A percentile compares a stretch with the other conserved stretches of the same genome.
These are phyloP conservation scores for Phytopythium montanum DNA, from an alignment of 352 stramenopile species.

Conservation along the genomic window DNA sequence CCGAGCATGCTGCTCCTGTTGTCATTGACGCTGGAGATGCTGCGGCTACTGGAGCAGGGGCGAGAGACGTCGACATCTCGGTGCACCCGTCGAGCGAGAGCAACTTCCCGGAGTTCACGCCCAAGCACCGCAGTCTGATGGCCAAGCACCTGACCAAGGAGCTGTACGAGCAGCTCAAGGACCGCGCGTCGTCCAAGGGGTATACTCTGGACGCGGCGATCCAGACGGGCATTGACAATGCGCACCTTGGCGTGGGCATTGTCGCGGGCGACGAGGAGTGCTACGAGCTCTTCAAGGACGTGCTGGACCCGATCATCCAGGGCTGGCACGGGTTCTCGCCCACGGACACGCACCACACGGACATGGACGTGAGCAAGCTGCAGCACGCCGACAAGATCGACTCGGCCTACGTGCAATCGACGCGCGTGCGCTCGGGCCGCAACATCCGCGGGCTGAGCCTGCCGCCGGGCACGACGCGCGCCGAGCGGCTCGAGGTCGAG, in stretches of 20 bases:
- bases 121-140: constrained; percentile 86
- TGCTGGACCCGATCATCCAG: constrained; percentile 85
- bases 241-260: constrained; percentile 77
- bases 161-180: constrained; percentile 83
- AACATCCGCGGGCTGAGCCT: constrained; percentile 89
- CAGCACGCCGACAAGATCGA: constrained; percentile 63
- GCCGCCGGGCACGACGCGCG: constrained; percentile 81
- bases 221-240: constrained; percentile 80
- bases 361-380: constrained; percentile 81
- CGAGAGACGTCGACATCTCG: constrained; percentile 36
- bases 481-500: constrained; percentile 83
- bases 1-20: constrained; percentile 39
- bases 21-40: constrained; percentile 55
- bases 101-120: constrained; percentile 76
- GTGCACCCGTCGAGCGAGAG: constrained; percentile 61
- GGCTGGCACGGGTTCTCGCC: constrained; percentile 85
- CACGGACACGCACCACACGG: constrained; percentile 70
- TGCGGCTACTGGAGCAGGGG: not conserved
- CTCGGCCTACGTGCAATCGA: constrained; percentile 88
- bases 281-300: constrained; percentile 77
- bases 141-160: constrained; percentile 79
- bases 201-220: constrained; percentile 88
- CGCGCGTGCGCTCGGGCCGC: constrained; percentile 88
- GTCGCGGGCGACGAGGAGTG: constrained; percentile 87
- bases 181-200: constrained; percentile 54